Base-by-base conservation (phyloP, 2,329 filamentous ascomycete species). In the Thelonectria olida region DNA sequence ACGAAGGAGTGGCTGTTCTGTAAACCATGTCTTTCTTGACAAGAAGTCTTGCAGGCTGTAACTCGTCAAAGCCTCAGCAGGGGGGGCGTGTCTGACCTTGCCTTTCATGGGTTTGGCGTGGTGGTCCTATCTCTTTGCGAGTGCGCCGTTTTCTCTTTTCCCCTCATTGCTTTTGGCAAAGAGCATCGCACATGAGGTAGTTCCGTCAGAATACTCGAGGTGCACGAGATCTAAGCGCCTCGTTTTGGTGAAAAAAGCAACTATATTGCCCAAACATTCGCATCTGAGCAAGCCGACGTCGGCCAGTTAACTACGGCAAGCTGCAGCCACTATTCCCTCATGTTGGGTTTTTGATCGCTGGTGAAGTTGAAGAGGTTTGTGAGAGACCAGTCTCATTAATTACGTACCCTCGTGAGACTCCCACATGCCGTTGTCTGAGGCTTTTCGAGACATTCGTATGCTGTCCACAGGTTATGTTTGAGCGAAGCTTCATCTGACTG, bases 71-170 rank as follows among this genome's bases (percentile, higher is more conserved):
- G 39, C 20, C 39, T 42, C 39, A 20, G 20, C 9, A 19, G 3
- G 9, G 9, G 39, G n/a, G 39, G 39, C 19, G 5, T 20, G 39
- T 9, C 10, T 10, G 12, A 19, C n/a, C 15, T 39, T 19, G 5
- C 17, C 9, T 10, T 42, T 17, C 19, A 20, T 20, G 9, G 4
- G 19, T 12, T 20, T 42, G 4, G 17, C 15, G 19, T 42, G n/a
- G n/a, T 42, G n/a, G 9, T 17, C 19, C 10, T 36, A 10, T 20
- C n/a, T 22, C 39, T 7, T 42, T 28, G 27, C 13, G 22, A 42
- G 27, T 20, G 52, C 50, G 25, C 36, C 55, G 62, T 69, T 69
- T 50, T 62, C 66, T 64, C 67, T 70, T 70, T 62, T 49, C 67
- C 67, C 67, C 41, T 63, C 57, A 45, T 64, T 48, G 27, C 42